A percentile compares a stretch with the other conserved stretches of the same genome.
These are phyloP conservation scores for Mycena citricolor DNA, from an alignment of 1,284 basidiomycete species.

Conservation along the genomic window DNA sequence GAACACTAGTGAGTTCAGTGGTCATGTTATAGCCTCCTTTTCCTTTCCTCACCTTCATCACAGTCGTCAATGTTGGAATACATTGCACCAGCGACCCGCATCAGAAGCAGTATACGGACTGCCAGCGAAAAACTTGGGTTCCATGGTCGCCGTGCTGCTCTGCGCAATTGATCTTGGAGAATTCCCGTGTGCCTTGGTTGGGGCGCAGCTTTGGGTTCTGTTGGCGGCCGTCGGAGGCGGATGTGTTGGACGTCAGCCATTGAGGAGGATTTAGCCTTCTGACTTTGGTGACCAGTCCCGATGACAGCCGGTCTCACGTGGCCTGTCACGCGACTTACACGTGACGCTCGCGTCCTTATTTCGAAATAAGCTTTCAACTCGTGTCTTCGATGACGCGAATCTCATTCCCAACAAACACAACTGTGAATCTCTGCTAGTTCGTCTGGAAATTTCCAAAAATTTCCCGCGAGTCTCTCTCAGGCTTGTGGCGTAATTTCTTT, in stretches of 20 bases:
- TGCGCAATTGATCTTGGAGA: conserved; percentile 75
- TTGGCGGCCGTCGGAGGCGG: conserved; percentile 46
- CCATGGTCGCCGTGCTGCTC: conserved; percentile 76
- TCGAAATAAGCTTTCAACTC: too few species aligned
- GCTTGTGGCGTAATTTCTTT: too few species aligned
- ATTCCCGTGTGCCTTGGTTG: conserved; percentile 58
- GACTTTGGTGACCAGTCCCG: too few species aligned
- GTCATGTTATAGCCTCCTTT: not conserved
- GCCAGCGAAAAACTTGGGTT: conserved; percentile 81
- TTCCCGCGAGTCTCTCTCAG: too few species aligned
- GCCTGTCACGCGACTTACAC: too few species aligned
- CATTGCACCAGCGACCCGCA: conserved; percentile 89
- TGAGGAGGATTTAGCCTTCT: too few species aligned
- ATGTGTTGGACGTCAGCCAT: conserved; percentile 23
- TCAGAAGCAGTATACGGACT: conserved; percentile 78
- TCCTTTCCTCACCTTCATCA: conserved; percentile 81
- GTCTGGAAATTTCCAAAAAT: too few species aligned
- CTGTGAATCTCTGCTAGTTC: too few species aligned
- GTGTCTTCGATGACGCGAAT: too few species aligned
- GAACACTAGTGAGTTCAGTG: conserved; percentile 62
- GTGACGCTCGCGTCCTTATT: too few species aligned
- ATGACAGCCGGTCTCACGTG: too few species aligned
- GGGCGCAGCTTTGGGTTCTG: conserved; percentile 36
- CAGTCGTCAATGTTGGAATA: conserved; percentile 96
- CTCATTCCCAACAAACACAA: too few species aligned